These are phyloP conservation scores for Hyaloscypha bicolor DNA, from an alignment of 495 filamentous ascomycete species.

Conservation along the genomic window DNA sequence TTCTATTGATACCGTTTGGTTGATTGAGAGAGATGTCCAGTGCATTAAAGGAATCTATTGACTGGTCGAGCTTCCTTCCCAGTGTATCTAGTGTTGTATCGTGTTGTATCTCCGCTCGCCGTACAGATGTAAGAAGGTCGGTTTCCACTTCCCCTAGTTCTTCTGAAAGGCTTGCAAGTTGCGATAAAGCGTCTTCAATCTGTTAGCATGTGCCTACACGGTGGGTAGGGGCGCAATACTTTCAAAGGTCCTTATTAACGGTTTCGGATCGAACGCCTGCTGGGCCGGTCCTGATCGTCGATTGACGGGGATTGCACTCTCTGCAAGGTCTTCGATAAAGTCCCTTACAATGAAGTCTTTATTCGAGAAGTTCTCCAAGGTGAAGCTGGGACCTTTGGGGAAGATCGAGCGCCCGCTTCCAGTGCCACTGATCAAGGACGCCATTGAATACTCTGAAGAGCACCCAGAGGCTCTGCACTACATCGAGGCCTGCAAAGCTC, in stretches of 20 bases:
- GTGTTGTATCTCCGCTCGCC: conserved; percentile 90
- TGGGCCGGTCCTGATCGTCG: conserved; percentile 72
- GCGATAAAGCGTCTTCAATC: conserved; percentile 61
- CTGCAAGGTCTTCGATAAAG: conserved; percentile 92
- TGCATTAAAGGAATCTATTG: conserved; percentile 86
- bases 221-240: conserved; percentile 45
- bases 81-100: conserved; percentile 83
- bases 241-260: conserved; percentile 94
- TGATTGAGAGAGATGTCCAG: conserved; percentile 79
- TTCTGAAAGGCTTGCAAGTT: conserved; percentile 78
- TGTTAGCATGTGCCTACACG: conserved; percentile 28
- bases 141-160: conserved; percentile 85
- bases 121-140: conserved; percentile 84
- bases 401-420: conserved; percentile 63
- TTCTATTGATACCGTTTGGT: conserved; percentile 36
- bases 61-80: conserved; percentile 84
- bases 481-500: conserved; percentile 24
- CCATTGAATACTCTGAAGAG: conserved; percentile 9
- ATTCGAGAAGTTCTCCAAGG: conserved; percentile 83
- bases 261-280: conserved; percentile 94
- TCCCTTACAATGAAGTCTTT: conserved; percentile 97
- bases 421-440: conserved; percentile 40
- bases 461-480: conserved; percentile 13
- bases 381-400: conserved; percentile 78
- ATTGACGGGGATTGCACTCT: conserved; percentile 70